Conservation (phyloP, 2,329 filamentous ascomycete genomes). For the Fusarium sp. region DNA sequence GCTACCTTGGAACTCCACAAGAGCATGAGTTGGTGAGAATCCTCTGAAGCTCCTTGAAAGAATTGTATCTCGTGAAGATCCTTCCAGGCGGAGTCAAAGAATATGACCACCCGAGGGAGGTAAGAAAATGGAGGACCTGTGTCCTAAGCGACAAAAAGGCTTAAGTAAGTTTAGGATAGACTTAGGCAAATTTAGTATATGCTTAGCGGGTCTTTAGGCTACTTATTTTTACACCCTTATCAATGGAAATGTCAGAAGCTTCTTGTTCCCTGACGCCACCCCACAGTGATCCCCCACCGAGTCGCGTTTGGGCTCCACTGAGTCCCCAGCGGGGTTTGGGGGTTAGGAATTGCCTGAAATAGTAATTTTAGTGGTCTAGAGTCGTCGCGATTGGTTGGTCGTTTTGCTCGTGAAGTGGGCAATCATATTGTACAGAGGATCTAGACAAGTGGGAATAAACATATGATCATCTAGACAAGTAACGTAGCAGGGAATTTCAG, state of each 20-base stretch:
- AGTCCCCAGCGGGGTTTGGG: not conserved
- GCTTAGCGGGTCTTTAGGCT: not conserved
- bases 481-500: not conserved
- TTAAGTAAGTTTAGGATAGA: not conserved
- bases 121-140: not conserved
- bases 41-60: not conserved
- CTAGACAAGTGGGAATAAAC: not conserved
- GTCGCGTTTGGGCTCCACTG: not conserved
- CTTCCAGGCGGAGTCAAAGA: not conserved
- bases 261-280: not conserved
- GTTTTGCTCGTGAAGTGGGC: not conserved
- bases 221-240: not conserved
- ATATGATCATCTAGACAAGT: not conserved
- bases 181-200: not conserved
- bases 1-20: not conserved
- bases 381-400: constrained; percentile 10
- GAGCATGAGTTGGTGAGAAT: not conserved
- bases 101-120: no score
- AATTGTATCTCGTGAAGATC: not conserved
- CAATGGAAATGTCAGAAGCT: not conserved
- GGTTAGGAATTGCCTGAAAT: constrained; percentile 17
- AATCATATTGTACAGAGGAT: not conserved
- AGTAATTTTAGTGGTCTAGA: not conserved
- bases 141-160: not conserved
- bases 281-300: not conserved